These are phyloP conservation scores for Eutrema salsugineum DNA, from an alignment of 441 rosid species.

Conservation along the genomic window DNA sequence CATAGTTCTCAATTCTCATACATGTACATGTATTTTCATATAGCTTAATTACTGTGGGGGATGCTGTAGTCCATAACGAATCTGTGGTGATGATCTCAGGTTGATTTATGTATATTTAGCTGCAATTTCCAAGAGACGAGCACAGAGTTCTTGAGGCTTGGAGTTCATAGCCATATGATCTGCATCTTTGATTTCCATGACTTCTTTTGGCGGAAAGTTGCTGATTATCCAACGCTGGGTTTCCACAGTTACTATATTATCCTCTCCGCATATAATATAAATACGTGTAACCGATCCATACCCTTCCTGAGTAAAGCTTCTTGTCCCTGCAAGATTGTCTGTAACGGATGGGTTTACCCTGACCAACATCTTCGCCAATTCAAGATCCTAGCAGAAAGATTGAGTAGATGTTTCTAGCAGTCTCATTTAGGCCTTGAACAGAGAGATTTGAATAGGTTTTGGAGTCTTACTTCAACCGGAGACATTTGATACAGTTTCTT, in stretches of 20 bases:
- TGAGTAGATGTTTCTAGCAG: too few species aligned
- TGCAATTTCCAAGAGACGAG: constrained; percentile 20
- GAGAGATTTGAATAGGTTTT: not conserved
- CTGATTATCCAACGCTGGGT: constrained; percentile 37
- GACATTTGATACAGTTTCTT: constrained; percentile 14
- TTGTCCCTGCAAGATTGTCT: constrained; percentile 22
- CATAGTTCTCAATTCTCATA: not conserved
- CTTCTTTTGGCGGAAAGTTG: constrained; percentile 9
- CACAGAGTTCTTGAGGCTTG: constrained; percentile 21
- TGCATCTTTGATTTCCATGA: constrained; percentile 9
- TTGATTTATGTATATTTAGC: constrained; percentile 1
- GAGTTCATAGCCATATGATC: constrained; percentile 36
- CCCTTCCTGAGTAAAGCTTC: constrained; percentile 27
- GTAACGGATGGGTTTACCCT: constrained; percentile 34
- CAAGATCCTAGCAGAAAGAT: too few species aligned
- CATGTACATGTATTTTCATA: not conserved
- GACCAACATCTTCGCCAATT: constrained; percentile 35
- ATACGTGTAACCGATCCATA: constrained; percentile 36
- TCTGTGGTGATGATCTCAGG: not conserved
- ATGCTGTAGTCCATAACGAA: too few species aligned
- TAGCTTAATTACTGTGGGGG: not conserved
- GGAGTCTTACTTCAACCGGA: not conserved
- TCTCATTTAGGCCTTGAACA: not conserved
- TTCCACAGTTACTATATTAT: constrained; percentile 10
- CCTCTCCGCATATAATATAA: constrained; percentile 26